Percentiles rank a stretch among this genome's conserved stretches.
These are phyloP conservation scores for Pistacia vera DNA, from an alignment of 345 rosid genomes.

Conservation along the genomic window DNA sequence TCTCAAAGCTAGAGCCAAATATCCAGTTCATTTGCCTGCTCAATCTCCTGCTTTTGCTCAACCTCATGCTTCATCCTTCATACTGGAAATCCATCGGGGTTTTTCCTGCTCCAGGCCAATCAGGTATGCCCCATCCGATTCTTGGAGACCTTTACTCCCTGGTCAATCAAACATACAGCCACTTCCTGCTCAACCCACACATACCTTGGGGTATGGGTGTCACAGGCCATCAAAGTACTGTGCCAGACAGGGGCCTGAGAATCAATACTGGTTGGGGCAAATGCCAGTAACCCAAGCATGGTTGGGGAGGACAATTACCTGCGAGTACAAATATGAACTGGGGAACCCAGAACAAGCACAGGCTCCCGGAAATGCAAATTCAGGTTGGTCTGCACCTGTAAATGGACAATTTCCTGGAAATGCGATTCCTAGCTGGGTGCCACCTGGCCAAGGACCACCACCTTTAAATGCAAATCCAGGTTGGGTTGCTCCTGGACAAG, in stretches of 20 bases:
- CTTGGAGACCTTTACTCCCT: slow-evolving; percentile 61
- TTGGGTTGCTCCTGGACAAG: slow-evolving; percentile 60
- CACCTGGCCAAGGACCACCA: slow-evolving; percentile 50
- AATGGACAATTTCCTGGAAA: slow-evolving; percentile 62
- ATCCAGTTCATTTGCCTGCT: slow-evolving; percentile 23
- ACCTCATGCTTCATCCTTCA: slow-evolving; percentile 41
- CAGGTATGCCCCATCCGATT: slow-evolving; percentile 50
- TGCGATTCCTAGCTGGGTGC: slow-evolving; percentile 59
- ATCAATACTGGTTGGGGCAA: slow-evolving; percentile 61
- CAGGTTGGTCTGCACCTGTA: slow-evolving; percentile 50
- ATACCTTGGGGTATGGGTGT: slow-evolving; percentile 54
- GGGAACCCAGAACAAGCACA: slow-evolving; percentile 52
- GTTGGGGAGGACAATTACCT: slow-evolving; percentile 65
- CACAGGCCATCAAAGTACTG: slow-evolving; percentile 35
- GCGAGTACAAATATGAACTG: slow-evolving; percentile 52
- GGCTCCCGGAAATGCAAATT: slow-evolving; percentile 47
- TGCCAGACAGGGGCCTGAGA: slow-evolving; percentile 45
- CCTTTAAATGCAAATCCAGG: slow-evolving; percentile 39
- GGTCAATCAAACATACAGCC: slow-evolving; percentile 42
- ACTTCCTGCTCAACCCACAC: slow-evolving; percentile 37
- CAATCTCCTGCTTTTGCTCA: slow-evolving; percentile 47
- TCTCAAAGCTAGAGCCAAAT: slow-evolving; percentile 43
- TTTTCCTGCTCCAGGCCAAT: slow-evolving; percentile 42
- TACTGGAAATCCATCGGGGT: slow-evolving; percentile 35
- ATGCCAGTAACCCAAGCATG: slow-evolving; percentile 50